Percentiles rank a stretch among this genome's conserved stretches.
phyloP scores from a whole-genome alignment of 2,329 filamentous ascomycete species.

The Harringtonia aguacate region DNA sequence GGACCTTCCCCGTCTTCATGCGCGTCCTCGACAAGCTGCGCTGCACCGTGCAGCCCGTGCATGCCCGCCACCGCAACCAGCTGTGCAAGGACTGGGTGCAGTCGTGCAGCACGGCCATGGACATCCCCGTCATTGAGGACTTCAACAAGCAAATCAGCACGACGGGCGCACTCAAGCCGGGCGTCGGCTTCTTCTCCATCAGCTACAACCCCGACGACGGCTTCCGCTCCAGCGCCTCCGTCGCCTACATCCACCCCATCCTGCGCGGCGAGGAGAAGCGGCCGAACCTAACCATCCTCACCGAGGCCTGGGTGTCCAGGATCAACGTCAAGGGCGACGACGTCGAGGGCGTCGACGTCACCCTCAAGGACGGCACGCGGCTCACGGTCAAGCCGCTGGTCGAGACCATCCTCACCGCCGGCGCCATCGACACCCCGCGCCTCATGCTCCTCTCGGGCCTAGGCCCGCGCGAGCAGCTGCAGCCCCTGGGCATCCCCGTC shows the following conservation, averaged over 20 bases:
- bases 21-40: constrained; percentile 72
- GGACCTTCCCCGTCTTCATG: constrained; percentile 79
- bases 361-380: constrained; percentile 36
- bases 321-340: constrained; percentile 55
- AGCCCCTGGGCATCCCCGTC: constrained; percentile 41
- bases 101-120: constrained; percentile 65
- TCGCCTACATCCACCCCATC: constrained; percentile 89
- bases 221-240: constrained; percentile 72
- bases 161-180: constrained; percentile 60
- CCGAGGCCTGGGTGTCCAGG: constrained; percentile 78
- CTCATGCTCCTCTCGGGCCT: constrained; percentile 48
- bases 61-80: constrained; percentile 77
- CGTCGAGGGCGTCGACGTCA: constrained; percentile 65
- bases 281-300: constrained; percentile 76
- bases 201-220: constrained; percentile 87
- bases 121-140: constrained; percentile 72
- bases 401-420: constrained; percentile 72
- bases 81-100: constrained; percentile 84
- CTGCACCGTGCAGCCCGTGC: constrained; percentile 85
- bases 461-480: constrained; percentile 42
- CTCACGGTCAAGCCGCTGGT: constrained; percentile 52
- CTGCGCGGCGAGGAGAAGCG: constrained; percentile 72
- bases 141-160: constrained; percentile 77
- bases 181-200: constrained; percentile 83
- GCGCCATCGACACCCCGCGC: constrained; percentile 72